These are phyloP conservation scores for Paxillus involutus DNA, from an alignment of 768 basidiomycete genomes.

Conservation along the genomic window DNA sequence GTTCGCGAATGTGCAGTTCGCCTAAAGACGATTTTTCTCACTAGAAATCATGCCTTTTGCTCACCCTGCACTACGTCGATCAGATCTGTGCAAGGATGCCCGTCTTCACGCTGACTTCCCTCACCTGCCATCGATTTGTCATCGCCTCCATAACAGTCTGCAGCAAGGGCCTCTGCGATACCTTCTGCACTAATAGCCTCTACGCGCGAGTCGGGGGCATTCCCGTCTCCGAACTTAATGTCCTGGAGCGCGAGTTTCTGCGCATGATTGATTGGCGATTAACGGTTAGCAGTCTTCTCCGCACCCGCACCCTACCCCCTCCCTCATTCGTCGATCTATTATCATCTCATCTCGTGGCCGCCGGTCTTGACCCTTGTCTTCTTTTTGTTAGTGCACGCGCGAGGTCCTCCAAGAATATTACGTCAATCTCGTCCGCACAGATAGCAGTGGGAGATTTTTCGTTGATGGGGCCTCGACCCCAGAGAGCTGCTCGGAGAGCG, in stretches of 20 bases:
- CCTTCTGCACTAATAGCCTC: constrained; percentile 91
- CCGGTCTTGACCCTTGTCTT: constrained; percentile 12
- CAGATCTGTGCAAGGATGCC: constrained; percentile 87
- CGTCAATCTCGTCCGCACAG: constrained; percentile 86
- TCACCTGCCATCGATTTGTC: constrained; percentile 97
- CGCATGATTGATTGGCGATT: constrained; percentile 91
- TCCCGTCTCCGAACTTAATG: constrained; percentile 85
- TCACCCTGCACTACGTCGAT: constrained; percentile 89
- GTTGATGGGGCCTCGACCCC: constrained; percentile 45
- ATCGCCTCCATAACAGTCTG: constrained; percentile 92
- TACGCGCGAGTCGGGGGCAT: constrained; percentile 98
- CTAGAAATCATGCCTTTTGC: constrained; percentile 77
- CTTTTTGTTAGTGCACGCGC: constrained; percentile 72
- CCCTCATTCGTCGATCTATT: constrained; percentile 10
- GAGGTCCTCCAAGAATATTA: constrained; percentile 93
- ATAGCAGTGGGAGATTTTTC: constrained; percentile 60
- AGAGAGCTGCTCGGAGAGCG: constrained; percentile 56
- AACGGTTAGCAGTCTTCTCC: constrained; percentile 64
- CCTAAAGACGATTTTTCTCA: constrained; percentile 5
- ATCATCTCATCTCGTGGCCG: constrained; percentile 4
- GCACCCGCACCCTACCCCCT: constrained; percentile 2
- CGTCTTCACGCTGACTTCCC: constrained; percentile 88
- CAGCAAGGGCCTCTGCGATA: constrained; percentile 93
- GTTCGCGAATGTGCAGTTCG: neutral
- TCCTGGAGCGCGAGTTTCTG: constrained; percentile 93